Evolutionary conservation across 75 land plant species (phyloP).

Genomic region (Azolla pinnata): DNA sequence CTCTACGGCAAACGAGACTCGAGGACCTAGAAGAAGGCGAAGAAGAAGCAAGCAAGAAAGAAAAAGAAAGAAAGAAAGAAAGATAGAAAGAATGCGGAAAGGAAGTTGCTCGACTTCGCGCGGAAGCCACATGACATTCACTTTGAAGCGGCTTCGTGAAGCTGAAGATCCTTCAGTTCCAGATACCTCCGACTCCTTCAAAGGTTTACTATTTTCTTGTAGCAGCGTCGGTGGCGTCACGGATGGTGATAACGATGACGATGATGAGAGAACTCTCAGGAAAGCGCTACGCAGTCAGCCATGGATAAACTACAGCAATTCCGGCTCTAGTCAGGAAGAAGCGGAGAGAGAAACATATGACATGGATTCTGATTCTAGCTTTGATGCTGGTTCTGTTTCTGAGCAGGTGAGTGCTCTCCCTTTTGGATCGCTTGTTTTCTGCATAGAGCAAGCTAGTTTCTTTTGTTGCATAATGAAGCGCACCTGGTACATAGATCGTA

Average conservation of each 20-base stretch:
- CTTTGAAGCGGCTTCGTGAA: conserved; percentile 30
- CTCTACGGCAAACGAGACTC: no score
- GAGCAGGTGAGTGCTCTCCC: conserved; percentile 1
- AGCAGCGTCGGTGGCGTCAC: not conserved
- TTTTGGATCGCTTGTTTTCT: not conserved
- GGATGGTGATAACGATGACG: conserved; percentile 11
- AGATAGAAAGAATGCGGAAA: no score
- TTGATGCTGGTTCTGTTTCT: conserved; percentile 7
- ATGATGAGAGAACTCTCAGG: conserved; percentile 19
- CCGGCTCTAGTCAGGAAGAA: conserved; percentile 42
- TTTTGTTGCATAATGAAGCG: conserved; percentile 16
- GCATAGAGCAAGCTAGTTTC: not conserved
- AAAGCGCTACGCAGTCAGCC: conserved; percentile 30
- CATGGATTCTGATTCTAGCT: no score
- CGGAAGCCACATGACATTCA: conserved; percentile 27
- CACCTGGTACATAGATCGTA: no score
- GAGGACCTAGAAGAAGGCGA: no score
- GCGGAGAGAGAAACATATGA: conserved; percentile 26
- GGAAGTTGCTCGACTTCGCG: no score
- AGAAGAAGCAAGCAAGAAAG: no score
- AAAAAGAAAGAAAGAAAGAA: no score
- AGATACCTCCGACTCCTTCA: not conserved
- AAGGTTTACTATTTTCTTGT: no score
- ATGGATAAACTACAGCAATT: conserved; percentile 31
- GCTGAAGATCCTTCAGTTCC: not conserved